Evolutionary conservation across 257 asterid genomes (phyloP).

Genomic region (Gentiana macrophylla): DNA sequence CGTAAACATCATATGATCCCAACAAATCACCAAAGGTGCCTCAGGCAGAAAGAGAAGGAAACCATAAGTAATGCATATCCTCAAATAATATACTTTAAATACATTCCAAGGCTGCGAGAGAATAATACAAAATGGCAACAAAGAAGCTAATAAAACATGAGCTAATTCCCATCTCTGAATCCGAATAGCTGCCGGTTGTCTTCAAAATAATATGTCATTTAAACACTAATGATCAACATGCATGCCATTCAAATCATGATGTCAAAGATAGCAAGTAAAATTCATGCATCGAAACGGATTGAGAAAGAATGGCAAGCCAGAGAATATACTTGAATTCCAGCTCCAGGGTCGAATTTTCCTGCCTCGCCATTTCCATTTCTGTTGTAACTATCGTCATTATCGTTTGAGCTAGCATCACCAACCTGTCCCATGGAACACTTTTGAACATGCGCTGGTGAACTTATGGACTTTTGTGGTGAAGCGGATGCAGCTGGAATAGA

Average conservation of each 20-base stretch:
- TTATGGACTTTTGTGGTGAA: constrained; percentile 39
- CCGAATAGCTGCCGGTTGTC: too few relatives aligned
- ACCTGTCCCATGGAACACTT: constrained; percentile 33
- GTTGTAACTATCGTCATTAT: constrained; percentile 27
- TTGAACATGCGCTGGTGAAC: constrained; percentile 49
- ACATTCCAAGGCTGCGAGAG: too few relatives aligned
- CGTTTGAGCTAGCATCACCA: constrained; percentile 11
- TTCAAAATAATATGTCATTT: too few relatives aligned
- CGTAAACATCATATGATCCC: neutral
- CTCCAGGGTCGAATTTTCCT: constrained; percentile 22
- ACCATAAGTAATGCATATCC: too few relatives aligned
- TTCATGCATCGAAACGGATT: neutral
- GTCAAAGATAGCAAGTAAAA: neutral
- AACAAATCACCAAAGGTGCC: too few relatives aligned
- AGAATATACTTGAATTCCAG: constrained; percentile 35
- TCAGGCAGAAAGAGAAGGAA: too few relatives aligned
- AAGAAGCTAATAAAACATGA: too few relatives aligned
- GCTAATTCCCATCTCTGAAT: neutral
- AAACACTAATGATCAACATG: too few relatives aligned
- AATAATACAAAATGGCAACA: too few relatives aligned
- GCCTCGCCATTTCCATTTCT: constrained; percentile 41
- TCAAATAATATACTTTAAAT: too few relatives aligned
- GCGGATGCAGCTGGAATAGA: constrained; percentile 24
- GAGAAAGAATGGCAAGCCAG: neutral
- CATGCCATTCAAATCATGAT: too few relatives aligned